These are phyloP conservation scores for Musa acuminata DNA, from an alignment of 176 grass and related monocot species.

Conservation along the genomic window DNA sequence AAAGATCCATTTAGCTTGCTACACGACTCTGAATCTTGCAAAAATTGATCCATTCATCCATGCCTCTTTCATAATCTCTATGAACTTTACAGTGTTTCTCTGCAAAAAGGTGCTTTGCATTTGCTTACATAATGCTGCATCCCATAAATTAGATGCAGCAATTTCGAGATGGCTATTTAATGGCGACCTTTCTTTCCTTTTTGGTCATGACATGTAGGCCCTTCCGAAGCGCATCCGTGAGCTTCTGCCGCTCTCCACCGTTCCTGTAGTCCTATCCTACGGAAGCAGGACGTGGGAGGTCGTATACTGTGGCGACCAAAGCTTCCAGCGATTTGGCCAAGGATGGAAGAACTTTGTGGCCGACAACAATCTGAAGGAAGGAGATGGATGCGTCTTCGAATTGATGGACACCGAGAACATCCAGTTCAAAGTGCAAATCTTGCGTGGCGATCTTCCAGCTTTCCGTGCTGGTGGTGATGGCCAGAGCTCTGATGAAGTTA, in stretches of 20 bases:
- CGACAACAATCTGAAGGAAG: conserved; percentile 26
- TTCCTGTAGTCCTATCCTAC: conserved; percentile 5
- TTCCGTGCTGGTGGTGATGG: conserved; percentile 20
- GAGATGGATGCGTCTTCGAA: conserved; percentile 46
- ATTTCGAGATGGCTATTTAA: too few relatives aligned
- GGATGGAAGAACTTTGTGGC: conserved; percentile 31
- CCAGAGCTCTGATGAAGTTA: conserved; percentile 23
- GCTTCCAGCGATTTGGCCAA: conserved; percentile 20
- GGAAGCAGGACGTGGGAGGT: conserved; percentile 30
- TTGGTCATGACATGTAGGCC: conserved; percentile 13
- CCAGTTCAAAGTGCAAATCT: conserved; percentile 38
- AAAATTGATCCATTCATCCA: too few relatives aligned
- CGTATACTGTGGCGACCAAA: conserved; percentile 18
- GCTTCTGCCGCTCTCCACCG: conserved; percentile 21
- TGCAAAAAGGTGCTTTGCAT: too few relatives aligned
- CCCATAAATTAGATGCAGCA: too few relatives aligned
- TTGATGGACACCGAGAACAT: conserved; percentile 21
- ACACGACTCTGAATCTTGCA: too few relatives aligned
- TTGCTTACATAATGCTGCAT: too few relatives aligned
- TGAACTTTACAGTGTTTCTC: too few relatives aligned
- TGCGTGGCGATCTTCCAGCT: conserved; percentile 26
- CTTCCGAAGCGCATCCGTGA: conserved; percentile 20
- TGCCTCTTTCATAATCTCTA: too few relatives aligned
- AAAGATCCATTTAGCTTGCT: too few relatives aligned
- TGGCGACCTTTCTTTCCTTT: not conserved